Percentiles rank a stretch among this genome's conserved stretches.
Conservation (phyloP, 768 basidiomycete species). For the Dendrothele bispora region DNA sequence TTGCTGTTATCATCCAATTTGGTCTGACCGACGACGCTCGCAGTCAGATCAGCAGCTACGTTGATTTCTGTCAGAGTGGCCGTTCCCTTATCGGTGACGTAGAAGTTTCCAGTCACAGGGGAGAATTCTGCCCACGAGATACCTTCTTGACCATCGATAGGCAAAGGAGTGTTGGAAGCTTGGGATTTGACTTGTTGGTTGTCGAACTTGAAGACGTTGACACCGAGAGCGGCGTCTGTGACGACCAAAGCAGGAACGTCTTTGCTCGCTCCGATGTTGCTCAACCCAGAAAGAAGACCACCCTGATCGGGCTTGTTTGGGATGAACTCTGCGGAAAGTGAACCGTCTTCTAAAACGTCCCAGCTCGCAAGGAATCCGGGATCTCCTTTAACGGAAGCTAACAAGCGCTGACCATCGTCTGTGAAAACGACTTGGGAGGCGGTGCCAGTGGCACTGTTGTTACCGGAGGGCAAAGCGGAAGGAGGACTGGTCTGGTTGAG, state of each 20-base stretch:
- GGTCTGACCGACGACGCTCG: slow-evolving; percentile 44
- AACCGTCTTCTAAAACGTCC: slow-evolving; percentile 26
- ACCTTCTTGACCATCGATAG: too few species aligned
- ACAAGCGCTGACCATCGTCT: slow-evolving; percentile 24
- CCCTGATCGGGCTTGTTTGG: too few species aligned
- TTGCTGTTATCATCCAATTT: slow-evolving; percentile 30
- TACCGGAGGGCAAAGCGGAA: slow-evolving; percentile 25
- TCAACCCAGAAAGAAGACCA: too few species aligned
- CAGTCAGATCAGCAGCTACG: slow-evolving; percentile 43
- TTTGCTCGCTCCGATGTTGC: slow-evolving; percentile 34
- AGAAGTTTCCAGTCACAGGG: slow-evolving; percentile 42
- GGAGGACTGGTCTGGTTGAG: slow-evolving; percentile 30
- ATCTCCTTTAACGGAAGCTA: slow-evolving; percentile 31
- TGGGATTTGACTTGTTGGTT: slow-evolving; percentile 24
- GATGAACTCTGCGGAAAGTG: slow-evolving; percentile 27
- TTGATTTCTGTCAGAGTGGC: slow-evolving; percentile 45
- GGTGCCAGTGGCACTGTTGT: too few species aligned
- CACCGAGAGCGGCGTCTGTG: slow-evolving; percentile 39
- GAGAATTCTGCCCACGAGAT: slow-evolving; percentile 44
- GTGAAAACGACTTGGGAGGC: slow-evolving; percentile 29
- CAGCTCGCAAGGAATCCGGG: slow-evolving; percentile 33
- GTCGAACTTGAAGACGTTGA: slow-evolving; percentile 34
- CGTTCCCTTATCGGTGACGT: slow-evolving; percentile 41
- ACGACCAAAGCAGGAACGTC: slow-evolving; percentile 39
- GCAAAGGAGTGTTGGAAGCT: slow-evolving; percentile 36